Percentiles rank a stretch among this genome's conserved stretches.
These are phyloP conservation scores for Ophiostoma australiae DNA, from an alignment of 2,329 filamentous ascomycete genomes.

Conservation along the genomic window DNA sequence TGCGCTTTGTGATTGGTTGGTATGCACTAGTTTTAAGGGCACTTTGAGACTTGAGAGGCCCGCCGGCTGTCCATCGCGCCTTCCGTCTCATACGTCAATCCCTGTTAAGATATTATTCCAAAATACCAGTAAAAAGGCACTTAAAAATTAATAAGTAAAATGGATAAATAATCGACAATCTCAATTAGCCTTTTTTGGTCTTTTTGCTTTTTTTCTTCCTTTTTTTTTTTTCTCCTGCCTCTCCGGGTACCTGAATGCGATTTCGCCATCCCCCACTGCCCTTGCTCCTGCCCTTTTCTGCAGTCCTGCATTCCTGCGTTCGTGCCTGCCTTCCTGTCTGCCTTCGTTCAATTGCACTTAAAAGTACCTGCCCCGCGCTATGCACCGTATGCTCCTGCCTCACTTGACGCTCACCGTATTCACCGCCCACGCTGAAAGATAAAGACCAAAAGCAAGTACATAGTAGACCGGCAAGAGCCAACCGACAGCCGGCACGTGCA, in stretches of 20 bases:
- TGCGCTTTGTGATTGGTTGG: neutral
- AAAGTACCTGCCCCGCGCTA: neutral
- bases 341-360: neutral
- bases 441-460: neutral
- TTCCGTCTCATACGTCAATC: neutral
- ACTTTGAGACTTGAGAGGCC: neutral
- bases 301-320: too few relatives aligned
- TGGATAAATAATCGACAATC: neutral
- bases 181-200: neutral
- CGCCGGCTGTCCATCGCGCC: neutral
- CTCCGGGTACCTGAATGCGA: conserved; percentile 5
- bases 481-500: conserved; percentile 15
- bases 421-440: neutral
- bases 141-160: conserved; percentile 10
- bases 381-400: neutral
- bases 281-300: neutral
- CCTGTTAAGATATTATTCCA: neutral
- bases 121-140: conserved; percentile 5
- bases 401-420: neutral
- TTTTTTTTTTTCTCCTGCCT: neutral
- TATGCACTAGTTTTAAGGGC: neutral
- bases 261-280: neutral
- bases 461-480: conserved; percentile 1
- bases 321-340: neutral
- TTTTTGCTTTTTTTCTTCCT: neutral